Base-by-base conservation (phyloP, 371 early-diverging fungal species). In the Blakeslea trispora region DNA sequence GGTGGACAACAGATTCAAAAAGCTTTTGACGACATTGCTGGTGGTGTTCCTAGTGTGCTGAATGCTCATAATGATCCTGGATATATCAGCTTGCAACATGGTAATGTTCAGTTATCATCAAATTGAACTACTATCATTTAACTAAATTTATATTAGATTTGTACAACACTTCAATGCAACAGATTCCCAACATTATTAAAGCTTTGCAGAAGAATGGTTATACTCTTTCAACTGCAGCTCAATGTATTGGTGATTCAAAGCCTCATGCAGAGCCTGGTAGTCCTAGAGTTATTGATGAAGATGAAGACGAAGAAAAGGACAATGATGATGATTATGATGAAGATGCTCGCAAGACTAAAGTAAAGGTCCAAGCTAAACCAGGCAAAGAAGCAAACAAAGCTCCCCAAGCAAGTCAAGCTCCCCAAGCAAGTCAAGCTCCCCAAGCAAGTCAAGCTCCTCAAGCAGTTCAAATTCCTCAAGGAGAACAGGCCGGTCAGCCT, bases 11-110 rank as follows among this genome's bases (percentile, higher is more conserved):
- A 47, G 14, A 72, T 75, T 14, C 64, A 66, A 19, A 50, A 62
- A 22, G 50, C 66, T 15, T 66, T 71, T 37, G 55, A 41, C 32
- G 62, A 57, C 32, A 74, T 66, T 3, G 57, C 55, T 17, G 28
- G 61, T 15, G 74, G 68, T 6, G 50, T 43, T 6, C 64, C 63
- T 22, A 76, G 69, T 19, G 61, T 59, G 13, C 52, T 72, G 18
- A 75, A 75, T 43, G 57, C 63, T 23, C 72, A 72, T 51, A 61
- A 72, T 6, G 75, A 75, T 28, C 68, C 70, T 35, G 75, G 75
- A 18, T 75, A 61, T 22, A 75, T 75, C 43, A 75, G 75, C 52
- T 51, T 75, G 35, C 75, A 75, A 37, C 75, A 75, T 51, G 75
- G 75, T 72, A 68, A 51, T 28, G 50, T 46, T 4, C 18, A 11